These are phyloP conservation scores for Tetragonia tetragonoides DNA, from an alignment of 148 eudicot species.

Conservation along the genomic window DNA sequence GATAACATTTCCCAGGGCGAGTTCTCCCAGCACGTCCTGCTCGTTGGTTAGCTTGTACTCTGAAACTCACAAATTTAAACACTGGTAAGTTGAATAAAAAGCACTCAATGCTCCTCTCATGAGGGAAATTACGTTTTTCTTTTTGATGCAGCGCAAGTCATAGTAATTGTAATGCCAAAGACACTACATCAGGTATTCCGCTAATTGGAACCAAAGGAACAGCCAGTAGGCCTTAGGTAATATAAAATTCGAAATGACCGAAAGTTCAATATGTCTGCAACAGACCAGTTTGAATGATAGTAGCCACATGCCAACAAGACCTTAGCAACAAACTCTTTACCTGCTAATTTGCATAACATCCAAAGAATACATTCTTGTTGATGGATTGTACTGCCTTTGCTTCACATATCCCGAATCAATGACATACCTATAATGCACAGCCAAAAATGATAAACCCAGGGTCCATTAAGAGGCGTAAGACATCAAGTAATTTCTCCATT, in stretches of 20 bases:
- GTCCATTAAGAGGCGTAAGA: neutral
- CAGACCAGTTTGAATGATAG: neutral
- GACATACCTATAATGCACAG: constrained; percentile 55
- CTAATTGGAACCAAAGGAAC: neutral
- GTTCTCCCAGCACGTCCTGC: constrained; percentile 99
- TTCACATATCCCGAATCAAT: constrained; percentile 97
- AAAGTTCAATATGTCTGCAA: neutral
- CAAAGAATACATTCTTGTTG: constrained; percentile 94
- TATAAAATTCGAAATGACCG: neutral
- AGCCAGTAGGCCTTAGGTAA: neutral
- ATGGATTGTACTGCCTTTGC: constrained; percentile 90
- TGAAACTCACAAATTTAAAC: constrained; percentile 23
- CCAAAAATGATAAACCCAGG: constrained; percentile 6
- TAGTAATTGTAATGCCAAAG: neutral
- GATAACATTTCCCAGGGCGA: constrained; percentile 93
- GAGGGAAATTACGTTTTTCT: neutral
- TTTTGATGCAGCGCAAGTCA: neutral
- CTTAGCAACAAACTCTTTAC: constrained; percentile 30
- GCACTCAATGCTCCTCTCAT: neutral
- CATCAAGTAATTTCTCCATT: constrained; percentile 3
- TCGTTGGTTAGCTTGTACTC: constrained; percentile 97
- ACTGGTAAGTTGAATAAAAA: neutral
- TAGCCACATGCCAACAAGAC: neutral
- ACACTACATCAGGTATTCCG: neutral
- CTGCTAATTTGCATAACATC: constrained; percentile 91